Percentiles rank a stretch among this genome's conserved stretches.
phyloP scores from a whole-genome alignment of 129 eudicot genomes.

The Lactuca sativa region DNA sequence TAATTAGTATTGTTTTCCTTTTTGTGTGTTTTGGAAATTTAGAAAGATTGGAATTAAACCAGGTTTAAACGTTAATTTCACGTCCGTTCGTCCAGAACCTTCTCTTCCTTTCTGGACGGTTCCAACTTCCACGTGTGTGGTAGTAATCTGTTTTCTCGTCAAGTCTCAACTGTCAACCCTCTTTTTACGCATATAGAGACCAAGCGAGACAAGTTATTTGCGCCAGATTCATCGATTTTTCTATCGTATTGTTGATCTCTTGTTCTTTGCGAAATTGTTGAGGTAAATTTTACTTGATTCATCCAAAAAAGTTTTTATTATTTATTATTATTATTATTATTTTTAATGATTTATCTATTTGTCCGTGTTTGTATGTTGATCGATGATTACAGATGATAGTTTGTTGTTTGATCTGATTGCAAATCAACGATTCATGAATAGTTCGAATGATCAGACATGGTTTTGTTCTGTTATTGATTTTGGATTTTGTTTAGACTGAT shows the following conservation, averaged over 20 bases:
- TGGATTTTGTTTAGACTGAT: background rate
- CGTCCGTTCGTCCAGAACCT: constrained; percentile 50
- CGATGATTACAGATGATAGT: background rate
- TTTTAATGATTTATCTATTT: background rate
- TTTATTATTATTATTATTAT: too few species aligned
- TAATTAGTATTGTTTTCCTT: too few species aligned
- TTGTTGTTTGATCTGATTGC: constrained; percentile 11
- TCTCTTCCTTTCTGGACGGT: constrained; percentile 16
- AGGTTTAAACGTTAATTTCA: constrained; percentile 19
- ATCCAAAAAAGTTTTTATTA: background rate
- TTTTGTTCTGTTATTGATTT: background rate
- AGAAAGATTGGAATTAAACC: background rate
- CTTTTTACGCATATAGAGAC: constrained; percentile 5
- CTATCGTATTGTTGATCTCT: background rate
- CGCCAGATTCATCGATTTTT: background rate
- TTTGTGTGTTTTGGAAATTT: too few species aligned
- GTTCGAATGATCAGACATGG: background rate
- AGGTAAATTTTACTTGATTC: constrained; percentile 25
- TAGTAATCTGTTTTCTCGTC: background rate
- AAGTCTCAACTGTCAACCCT: background rate
- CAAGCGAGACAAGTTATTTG: background rate
- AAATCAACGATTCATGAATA: background rate
- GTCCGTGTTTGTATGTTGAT: background rate
- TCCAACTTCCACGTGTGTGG: constrained; percentile 32
- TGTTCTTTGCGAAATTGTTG: constrained; percentile 11